Base-by-base conservation (phyloP, 2,329 filamentous ascomycete species). In the Neofusicoccum laricinum region DNA sequence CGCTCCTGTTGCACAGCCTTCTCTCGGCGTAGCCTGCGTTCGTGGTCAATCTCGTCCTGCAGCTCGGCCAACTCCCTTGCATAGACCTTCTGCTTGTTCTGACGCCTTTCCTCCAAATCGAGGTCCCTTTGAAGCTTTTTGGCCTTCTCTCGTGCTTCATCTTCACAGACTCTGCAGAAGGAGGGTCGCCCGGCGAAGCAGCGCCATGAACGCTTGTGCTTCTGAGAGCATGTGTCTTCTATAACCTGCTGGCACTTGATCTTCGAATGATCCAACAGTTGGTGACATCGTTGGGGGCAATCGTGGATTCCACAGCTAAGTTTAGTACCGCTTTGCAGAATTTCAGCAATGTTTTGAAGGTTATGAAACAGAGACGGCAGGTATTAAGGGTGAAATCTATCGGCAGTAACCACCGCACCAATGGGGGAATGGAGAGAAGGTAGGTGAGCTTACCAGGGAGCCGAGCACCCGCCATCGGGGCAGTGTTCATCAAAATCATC, bases 391-490 rank as follows among this genome's bases (percentile, higher is more conserved):
- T 30, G 25, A 30, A 2, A 2, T 6, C 25, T 30, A 6, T 6
- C 25, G 25, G 6, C 6, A 30, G 4, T 5, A 30, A 6, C 25
- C 25, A 6, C 25, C 25, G 6, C 25, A 30, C 6, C 25, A 30
- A 30, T 30, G 25, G 25, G 25, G n/a, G n/a, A n/a, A n/a, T 30
- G 25, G 6, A 30, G 25, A 30, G 25, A 5, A 30, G 25, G 25
- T 30, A 30, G 25, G 25, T 5, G 4, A 30, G 76, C 81, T 73
- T 77, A 88, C 86, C 90, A 93, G 19, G 79, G 80, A 55, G 86
- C 79, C 0, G 77, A 77, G 67, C 90, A 93, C 0, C 90, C 90
- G 4, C 90, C 90, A 70, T 93, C 88, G 0, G 90, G 90, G 43
- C 85, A 89, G 17, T 83, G 74, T 0, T 66, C 71, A 2, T 87